Evolutionary conservation across 2,329 filamentous ascomycete species (phyloP), one percentile per base, ranked within the genome.

Genomic region (Daldinia sp.): DNA sequence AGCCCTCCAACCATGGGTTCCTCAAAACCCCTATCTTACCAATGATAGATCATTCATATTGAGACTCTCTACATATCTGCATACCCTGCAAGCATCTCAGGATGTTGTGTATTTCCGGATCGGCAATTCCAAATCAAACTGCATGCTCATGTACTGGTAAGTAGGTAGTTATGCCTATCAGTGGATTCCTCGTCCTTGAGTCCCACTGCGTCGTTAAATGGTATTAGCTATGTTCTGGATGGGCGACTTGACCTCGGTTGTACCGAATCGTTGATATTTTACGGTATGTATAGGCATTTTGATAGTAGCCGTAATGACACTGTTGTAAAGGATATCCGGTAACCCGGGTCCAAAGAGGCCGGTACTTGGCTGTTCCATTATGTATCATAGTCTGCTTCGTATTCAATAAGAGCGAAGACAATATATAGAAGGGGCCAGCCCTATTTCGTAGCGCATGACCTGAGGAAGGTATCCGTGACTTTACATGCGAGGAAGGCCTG

Each of bases 1-100:
- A 39, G 57, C 60, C 67, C 68, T 66, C 53, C 20, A 55, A 57
- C 53, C 62, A 50, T 58, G 56, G 37, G 44, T 50, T 66, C 55
- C 60, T 66, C 51, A 68, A 63, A 20, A 6, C 63, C 56, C 42
- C 58, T 51, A 70, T 70, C 67, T 63, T 69, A 54, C 68, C 69
- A 68, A 73, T 72, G 64, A 65, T 61, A 12, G 51, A 5, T 28
- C 15, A 60, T 69, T 18, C 15, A 53, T 37, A 2, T 55, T 35
- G 20, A 57, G 30, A 18, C 48, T 51, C 28, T 59, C 35, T 65
- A 60, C 56, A 64, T 57, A 39, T 56, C 63, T 2, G 20, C 15
- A 60, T 42, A 39, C 33, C 10, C 39, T 61, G 23, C 56, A 33
- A 57, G 26, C 12, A 41, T 18, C 12, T 44, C 46, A 57, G 63